These are phyloP conservation scores for Eucalyptus virginea DNA, from an alignment of 345 rosid genomes.

Conservation along the genomic window DNA sequence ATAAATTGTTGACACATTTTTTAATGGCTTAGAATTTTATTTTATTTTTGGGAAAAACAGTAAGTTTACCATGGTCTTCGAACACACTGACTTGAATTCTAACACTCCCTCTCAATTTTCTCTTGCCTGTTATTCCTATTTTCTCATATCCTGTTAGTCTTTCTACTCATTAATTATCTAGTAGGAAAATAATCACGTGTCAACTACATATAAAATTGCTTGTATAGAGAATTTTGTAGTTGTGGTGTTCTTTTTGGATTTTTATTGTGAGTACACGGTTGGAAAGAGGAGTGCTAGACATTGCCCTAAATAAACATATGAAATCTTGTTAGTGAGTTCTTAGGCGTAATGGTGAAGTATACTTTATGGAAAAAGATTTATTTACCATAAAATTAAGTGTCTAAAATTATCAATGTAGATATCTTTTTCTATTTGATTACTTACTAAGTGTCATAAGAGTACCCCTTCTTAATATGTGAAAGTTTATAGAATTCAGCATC, in stretches of 20 bases:
- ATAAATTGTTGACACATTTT: neutral
- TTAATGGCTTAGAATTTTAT: neutral
- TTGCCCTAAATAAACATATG: neutral
- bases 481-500: too few species aligned
- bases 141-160: neutral
- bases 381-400: too few species aligned
- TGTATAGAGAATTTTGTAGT: neutral
- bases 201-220: neutral
- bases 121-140: neutral
- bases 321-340: neutral
- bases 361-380: too few species aligned
- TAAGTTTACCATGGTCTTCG: neutral
- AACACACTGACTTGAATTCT: neutral
- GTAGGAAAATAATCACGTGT: neutral
- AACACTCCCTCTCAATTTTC: neutral
- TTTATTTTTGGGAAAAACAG: too few species aligned
- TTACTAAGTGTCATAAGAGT: too few species aligned
- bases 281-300: neutral
- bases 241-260: neutral
- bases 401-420: too few species aligned
- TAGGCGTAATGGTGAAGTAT: neutral
- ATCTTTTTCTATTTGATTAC: too few species aligned
- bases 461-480: too few species aligned
- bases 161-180: neutral
- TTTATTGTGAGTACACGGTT: neutral